Conservation (phyloP, 2,329 filamentous ascomycete species). For the Endoconidiophora polonica region DNA sequence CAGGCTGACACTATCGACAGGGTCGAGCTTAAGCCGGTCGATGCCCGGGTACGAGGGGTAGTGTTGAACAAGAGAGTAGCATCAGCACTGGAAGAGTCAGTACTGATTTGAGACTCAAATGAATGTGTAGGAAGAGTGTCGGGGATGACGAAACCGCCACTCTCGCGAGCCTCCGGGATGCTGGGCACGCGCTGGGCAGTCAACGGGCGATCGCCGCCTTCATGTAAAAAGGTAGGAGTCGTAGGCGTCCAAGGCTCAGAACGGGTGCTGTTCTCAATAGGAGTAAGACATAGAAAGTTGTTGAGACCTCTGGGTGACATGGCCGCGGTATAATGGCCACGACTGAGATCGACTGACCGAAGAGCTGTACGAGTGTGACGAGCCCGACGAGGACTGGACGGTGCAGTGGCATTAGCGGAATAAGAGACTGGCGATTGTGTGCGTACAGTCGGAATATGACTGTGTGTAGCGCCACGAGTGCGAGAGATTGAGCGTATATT, state of each 20-base stretch:
- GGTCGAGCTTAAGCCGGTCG: slow-evolving; percentile 25
- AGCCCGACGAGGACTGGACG: slow-evolving; percentile 17
- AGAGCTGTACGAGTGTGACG: slow-evolving; percentile 28
- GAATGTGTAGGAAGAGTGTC: slow-evolving; percentile 6
- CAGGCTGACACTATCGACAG: slow-evolving; percentile 33
- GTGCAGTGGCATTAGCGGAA: slow-evolving; percentile 7
- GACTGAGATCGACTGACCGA: slow-evolving; percentile 26
- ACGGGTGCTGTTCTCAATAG: slow-evolving; percentile 15
- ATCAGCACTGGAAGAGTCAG: slow-evolving; percentile 2
- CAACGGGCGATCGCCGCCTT: slow-evolving; percentile 27
- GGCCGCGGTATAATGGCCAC: slow-evolving; percentile 9
- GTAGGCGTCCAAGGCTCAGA: slow-evolving; percentile 20
- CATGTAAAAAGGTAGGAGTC: neutral
- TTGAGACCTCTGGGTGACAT: slow-evolving; percentile 8
- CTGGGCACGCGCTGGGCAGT: slow-evolving; percentile 30
- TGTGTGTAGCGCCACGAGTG: slow-evolving; percentile 7
- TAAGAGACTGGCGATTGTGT: slow-evolving; percentile 3
- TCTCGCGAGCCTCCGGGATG: slow-evolving; percentile 13
- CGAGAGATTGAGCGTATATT: slow-evolving; percentile 8
- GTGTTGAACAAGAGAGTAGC: neutral
- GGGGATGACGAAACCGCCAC: neutral
- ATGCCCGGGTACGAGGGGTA: slow-evolving; percentile 6
- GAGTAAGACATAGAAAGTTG: slow-evolving; percentile 10
- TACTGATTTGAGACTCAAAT: slow-evolving; percentile 6
- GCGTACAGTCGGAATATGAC: slow-evolving; percentile 6